Percentiles rank a stretch among this genome's conserved stretches.
Conservation (phyloP, 75 land plant species). For the Pinus albicaulis region DNA sequence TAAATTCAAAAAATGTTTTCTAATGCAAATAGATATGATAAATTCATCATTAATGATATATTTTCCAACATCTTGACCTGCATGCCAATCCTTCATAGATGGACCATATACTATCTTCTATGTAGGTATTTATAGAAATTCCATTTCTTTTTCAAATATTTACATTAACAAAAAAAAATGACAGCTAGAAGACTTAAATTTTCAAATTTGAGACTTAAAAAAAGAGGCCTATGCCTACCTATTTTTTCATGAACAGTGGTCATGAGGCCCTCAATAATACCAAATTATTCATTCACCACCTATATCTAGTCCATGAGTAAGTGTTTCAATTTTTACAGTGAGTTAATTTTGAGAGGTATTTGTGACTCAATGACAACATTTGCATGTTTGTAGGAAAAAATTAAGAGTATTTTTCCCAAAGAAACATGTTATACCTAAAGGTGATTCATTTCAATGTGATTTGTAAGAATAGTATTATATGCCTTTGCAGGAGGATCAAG, state of each 20-base stretch:
- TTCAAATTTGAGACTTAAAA: background rate
- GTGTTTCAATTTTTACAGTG: background rate
- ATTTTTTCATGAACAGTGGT: conserved; percentile 42
- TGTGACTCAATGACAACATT: background rate
- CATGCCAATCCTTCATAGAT: too few species aligned
- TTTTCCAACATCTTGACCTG: too few species aligned
- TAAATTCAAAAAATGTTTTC: too few species aligned
- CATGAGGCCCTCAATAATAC: conserved; percentile 49
- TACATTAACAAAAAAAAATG: too few species aligned
- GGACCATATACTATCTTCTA: too few species aligned
- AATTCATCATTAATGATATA: too few species aligned
- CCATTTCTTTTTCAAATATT: too few species aligned
- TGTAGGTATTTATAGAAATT: too few species aligned
- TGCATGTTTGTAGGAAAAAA: background rate
- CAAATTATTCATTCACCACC: conserved; percentile 43
- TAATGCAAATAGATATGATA: too few species aligned
- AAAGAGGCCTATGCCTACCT: conserved; percentile 13
- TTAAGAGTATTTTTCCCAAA: background rate
- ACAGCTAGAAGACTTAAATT: too few species aligned
- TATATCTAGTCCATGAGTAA: background rate
- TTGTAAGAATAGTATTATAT: background rate
- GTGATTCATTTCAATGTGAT: too few species aligned
- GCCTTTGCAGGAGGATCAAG: conserved; percentile 99
- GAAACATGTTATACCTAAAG: background rate
- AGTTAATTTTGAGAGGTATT: background rate